These are phyloP conservation scores for Mortierella sp. DNA, from an alignment of 371 early-diverging fungal species.

Conservation along the genomic window DNA sequence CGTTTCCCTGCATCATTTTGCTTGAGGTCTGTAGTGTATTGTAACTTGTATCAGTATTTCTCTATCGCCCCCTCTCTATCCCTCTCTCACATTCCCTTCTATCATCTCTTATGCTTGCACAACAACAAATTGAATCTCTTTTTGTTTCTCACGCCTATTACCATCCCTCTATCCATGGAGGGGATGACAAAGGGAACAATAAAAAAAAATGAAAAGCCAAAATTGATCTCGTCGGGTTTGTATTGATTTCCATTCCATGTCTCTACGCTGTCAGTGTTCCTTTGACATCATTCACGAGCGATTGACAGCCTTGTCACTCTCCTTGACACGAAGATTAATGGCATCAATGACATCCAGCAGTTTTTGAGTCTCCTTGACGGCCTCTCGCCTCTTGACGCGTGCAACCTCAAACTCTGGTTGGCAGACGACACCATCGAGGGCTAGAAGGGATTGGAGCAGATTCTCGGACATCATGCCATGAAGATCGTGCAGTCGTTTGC, in stretches of 20 bases:
- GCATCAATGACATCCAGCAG: constrained; percentile 66
- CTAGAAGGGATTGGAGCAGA: constrained; percentile 66
- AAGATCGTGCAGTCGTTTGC: constrained; percentile 63
- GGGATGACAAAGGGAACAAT: too few relatives aligned
- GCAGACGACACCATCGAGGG: constrained; percentile 68
- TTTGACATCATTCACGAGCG: background rate
- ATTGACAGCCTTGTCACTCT: constrained; percentile 14
- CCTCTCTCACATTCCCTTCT: too few relatives aligned
- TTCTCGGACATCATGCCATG: constrained; percentile 68
- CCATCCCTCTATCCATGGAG: too few relatives aligned
- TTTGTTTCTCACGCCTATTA: too few relatives aligned
- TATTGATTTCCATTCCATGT: background rate
- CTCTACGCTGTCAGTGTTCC: background rate
- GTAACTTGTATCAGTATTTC: background rate
- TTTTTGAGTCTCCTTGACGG: constrained; percentile 65
- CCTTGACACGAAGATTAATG: constrained; percentile 39
- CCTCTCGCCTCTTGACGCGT: constrained; percentile 66
- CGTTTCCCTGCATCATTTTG: constrained; percentile 1
- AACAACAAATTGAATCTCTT: too few relatives aligned
- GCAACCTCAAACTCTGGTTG: constrained; percentile 68
- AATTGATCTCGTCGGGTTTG: background rate
- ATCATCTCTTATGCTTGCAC: too few relatives aligned
- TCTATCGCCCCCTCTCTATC: too few relatives aligned
- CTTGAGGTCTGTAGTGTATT: background rate
- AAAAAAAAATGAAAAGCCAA: too few relatives aligned